Base-by-base conservation (phyloP, 2,329 filamentous ascomycete genomes). In the Alternaria sp. region DNA sequence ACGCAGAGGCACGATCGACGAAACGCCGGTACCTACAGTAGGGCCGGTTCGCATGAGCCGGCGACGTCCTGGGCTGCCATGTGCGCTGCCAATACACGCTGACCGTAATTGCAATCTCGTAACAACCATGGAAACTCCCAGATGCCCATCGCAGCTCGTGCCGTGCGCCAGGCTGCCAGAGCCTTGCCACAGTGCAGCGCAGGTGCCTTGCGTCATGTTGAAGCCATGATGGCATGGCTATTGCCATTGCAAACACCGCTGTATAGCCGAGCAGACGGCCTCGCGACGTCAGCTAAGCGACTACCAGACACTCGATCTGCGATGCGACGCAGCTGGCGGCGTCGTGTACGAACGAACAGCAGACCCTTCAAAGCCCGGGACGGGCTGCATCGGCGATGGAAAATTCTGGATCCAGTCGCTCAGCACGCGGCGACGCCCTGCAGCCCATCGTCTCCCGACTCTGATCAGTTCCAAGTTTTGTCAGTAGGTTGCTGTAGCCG, bases 311-410 rank as follows among this genome's bases (percentile, higher is more conserved):
- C 19, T 67, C 59, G 62, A 69, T 69, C 67, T 54, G 49, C 67
- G 67, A 69, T 69, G 57, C 49, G 43, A 43, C 52, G 65, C 67
- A 67, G 65, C 32, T 52, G 43, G 49, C 55, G 50, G 54, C 19
- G 36, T 25, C 40, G 8, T 30, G 43, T 50, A 23, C 17, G 32
- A 30, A 51, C 26, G 40, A 57, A 32, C 17, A 58, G 40, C 46
- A 58, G 25, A 52, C 56, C 28, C 59, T 30, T n/a, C 26, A 12
- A 15, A n/a, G 40, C 40, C 40, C n/a, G 44, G n/a, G 11, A 44
- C 54, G 36, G 54, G 40, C 54, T 47, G 47, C 59, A 58, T 58
- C 59, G 47, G 32, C 59, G 54, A 58, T 58, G 30, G 30, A 19
- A 7, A 21, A 25, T 52, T 36, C 36, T 40, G 36, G 36, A 40